Conservation (phyloP, 2,329 filamentous ascomycete species). For the Chaetothyriales sp. region DNA sequence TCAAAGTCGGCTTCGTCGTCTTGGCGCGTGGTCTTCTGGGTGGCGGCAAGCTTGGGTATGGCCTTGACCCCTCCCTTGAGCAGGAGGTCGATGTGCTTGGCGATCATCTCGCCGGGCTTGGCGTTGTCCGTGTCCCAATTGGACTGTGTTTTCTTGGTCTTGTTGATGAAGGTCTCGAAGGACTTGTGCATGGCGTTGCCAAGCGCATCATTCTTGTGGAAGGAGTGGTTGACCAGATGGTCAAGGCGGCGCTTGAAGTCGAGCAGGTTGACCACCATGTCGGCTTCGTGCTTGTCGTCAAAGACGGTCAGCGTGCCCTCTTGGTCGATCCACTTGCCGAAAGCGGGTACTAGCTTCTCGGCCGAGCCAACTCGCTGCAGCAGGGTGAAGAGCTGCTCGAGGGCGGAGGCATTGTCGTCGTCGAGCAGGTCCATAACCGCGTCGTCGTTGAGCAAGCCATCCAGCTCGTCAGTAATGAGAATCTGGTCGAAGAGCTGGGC, state of each 20-base stretch:
- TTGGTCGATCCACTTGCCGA: slow-evolving; percentile 63
- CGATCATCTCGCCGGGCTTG: slow-evolving; percentile 97
- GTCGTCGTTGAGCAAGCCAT: slow-evolving; percentile 50
- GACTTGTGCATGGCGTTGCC: slow-evolving; percentile 67
- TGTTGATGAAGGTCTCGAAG: slow-evolving; percentile 87
- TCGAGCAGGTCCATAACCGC: slow-evolving; percentile 62
- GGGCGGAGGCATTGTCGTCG: slow-evolving; percentile 52
- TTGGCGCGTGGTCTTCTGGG: slow-evolving; percentile 39
- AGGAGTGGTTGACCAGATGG: slow-evolving; percentile 60
- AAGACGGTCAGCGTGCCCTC: slow-evolving; percentile 67
- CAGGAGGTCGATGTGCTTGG: slow-evolving; percentile 85
- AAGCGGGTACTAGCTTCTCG: slow-evolving; percentile 55
- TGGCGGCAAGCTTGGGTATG: slow-evolving; percentile 55
- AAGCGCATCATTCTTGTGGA: slow-evolving; percentile 63
- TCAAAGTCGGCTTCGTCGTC: slow-evolving; percentile 49
- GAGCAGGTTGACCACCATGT: slow-evolving; percentile 76
- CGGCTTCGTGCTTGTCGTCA: slow-evolving; percentile 61
- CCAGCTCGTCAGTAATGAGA: slow-evolving; percentile 55
- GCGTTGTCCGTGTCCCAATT: slow-evolving; percentile 73
- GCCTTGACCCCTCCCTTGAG: slow-evolving; percentile 78
- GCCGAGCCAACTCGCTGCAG: slow-evolving; percentile 60
- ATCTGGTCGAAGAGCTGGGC: slow-evolving; percentile 59
- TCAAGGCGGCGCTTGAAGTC: slow-evolving; percentile 70
- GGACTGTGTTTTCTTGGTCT: slow-evolving; percentile 55
- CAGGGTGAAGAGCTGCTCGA: slow-evolving; percentile 65